phyloP scores from a whole-genome alignment of 2,329 filamentous ascomycete species.

The Helotiales sp. region DNA sequence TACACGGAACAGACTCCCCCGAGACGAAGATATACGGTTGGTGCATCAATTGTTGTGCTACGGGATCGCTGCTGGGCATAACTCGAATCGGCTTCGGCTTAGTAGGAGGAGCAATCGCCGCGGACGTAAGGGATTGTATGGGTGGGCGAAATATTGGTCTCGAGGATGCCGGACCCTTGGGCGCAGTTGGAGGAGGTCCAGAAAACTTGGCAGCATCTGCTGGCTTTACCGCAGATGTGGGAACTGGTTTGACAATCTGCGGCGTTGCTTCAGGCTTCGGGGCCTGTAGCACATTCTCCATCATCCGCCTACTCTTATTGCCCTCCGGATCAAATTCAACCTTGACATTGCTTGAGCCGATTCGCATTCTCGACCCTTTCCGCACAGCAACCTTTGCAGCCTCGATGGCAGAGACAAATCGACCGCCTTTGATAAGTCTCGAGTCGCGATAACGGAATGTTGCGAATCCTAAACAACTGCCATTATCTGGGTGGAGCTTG shows the following conservation, averaged over 20 bases:
- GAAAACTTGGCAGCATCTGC: constrained; percentile 52
- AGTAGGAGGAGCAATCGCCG: constrained; percentile 48
- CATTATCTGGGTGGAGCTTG: constrained; percentile 92
- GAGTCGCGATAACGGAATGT: constrained; percentile 87
- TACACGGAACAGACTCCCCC: constrained; percentile 84
- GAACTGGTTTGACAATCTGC: constrained; percentile 36
- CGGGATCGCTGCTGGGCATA: constrained; percentile 61
- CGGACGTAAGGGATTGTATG: constrained; percentile 35
- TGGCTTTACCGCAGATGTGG: constrained; percentile 42
- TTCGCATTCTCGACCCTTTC: constrained; percentile 76
- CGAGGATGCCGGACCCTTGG: constrained; percentile 69
- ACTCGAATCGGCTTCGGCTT: constrained; percentile 56
- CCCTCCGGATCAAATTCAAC: constrained; percentile 92
- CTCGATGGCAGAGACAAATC: constrained; percentile 70
- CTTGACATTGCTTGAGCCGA: constrained; percentile 77
- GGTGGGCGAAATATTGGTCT: constrained; percentile 40
- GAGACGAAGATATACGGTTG: constrained; percentile 91
- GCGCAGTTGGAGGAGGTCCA: constrained; percentile 80
- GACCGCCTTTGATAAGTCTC: constrained; percentile 46
- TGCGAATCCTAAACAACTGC: constrained; percentile 91
- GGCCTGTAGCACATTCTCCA: constrained; percentile 74
- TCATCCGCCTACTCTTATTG: constrained; percentile 76
- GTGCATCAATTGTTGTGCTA: constrained; percentile 72
- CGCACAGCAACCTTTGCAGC: constrained; percentile 82
- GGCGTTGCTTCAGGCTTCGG: constrained; percentile 50